A percentile compares a stretch with the other conserved stretches of the same genome.
phyloP scores from a whole-genome alignment of 192 early-diverging fungal genomes.

The Phycomyces nitens region DNA sequence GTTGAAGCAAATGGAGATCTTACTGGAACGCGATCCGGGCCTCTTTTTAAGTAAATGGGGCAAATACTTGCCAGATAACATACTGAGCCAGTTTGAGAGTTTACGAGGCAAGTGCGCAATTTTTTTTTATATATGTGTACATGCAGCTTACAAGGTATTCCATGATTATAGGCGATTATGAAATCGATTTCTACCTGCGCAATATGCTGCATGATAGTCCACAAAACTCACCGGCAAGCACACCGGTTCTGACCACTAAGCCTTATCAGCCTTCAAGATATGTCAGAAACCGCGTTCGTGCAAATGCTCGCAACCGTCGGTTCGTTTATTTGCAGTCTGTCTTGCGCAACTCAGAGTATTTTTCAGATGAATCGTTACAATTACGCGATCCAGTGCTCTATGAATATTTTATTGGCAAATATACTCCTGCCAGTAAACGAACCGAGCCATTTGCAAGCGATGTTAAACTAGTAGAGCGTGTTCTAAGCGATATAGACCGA shows the following conservation, averaged over 20 bases:
- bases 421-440: slow-evolving; percentile 26
- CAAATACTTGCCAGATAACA: slow-evolving; percentile 21
- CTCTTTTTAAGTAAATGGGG: slow-evolving; percentile 44
- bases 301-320: slow-evolving; percentile 35
- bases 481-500: slow-evolving; percentile 34
- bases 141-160: not conserved
- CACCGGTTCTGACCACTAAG: not conserved
- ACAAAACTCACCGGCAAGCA: not conserved
- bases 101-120: slow-evolving; percentile 22
- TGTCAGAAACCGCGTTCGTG: slow-evolving; percentile 1
- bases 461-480: slow-evolving; percentile 32
- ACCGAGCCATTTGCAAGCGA: slow-evolving; percentile 30
- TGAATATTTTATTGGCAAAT: slow-evolving; percentile 41
- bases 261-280: not conserved
- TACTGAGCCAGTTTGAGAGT: slow-evolving; percentile 25
- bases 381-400: slow-evolving; percentile 39
- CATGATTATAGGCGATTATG: slow-evolving; percentile 27
- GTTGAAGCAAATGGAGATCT: slow-evolving; percentile 20
- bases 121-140: not conserved
- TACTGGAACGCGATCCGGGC: slow-evolving; percentile 31
- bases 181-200: slow-evolving; percentile 34
- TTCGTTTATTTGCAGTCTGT: slow-evolving; percentile 29
- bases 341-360: slow-evolving; percentile 35
- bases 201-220: slow-evolving; percentile 15
- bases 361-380: slow-evolving; percentile 36